Evolutionary conservation across 768 basidiomycete genomes (phyloP).

Genomic region (Pisolithus tinctorius): DNA sequence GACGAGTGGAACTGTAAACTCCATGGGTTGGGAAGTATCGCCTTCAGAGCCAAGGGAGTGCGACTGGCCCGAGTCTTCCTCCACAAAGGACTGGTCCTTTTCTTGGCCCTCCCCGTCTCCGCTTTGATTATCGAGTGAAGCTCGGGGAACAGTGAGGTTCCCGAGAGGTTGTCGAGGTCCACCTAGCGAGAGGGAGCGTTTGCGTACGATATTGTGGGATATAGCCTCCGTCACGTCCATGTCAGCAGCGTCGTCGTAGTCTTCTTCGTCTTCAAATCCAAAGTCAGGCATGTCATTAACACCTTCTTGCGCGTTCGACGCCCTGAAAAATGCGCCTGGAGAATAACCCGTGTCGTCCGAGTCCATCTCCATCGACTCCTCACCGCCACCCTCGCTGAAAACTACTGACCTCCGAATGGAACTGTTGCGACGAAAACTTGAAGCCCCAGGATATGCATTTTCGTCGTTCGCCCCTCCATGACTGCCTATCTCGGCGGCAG

Average conservation of each 20-base stretch:
- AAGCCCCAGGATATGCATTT: slow-evolving; percentile 63
- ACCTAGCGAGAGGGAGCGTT: slow-evolving; percentile 46
- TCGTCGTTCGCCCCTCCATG: slow-evolving; percentile 42
- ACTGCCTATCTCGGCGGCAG: slow-evolving; percentile 18
- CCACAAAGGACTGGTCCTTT: slow-evolving; percentile 22
- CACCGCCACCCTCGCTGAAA: slow-evolving; percentile 42
- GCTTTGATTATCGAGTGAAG: slow-evolving; percentile 3
- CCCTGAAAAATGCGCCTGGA: slow-evolving; percentile 40
- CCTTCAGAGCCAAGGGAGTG: slow-evolving; percentile 30
- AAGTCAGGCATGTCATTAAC: slow-evolving; percentile 32
- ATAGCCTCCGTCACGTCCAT: slow-evolving; percentile 74
- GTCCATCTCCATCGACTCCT: slow-evolving; percentile 55
- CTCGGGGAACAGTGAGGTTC: slow-evolving; percentile 17
- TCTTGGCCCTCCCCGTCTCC: slow-evolving; percentile 10
- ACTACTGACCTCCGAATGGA: slow-evolving; percentile 53
- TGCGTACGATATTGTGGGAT: slow-evolving; percentile 40
- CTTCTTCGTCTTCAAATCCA: slow-evolving; percentile 28
- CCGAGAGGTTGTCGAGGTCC: slow-evolving; percentile 26
- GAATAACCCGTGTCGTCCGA: slow-evolving; percentile 57
- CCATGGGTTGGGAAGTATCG: slow-evolving; percentile 50
- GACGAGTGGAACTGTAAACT: slow-evolving; percentile 68
- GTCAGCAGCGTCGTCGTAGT: slow-evolving; percentile 36
- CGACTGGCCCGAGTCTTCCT: slow-evolving; percentile 24
- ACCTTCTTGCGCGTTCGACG: slow-evolving; percentile 30
- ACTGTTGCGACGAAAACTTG: slow-evolving; percentile 42